Evolutionary conservation across 768 basidiomycete species (phyloP).

Genomic region (Scleroderma citrinum): DNA sequence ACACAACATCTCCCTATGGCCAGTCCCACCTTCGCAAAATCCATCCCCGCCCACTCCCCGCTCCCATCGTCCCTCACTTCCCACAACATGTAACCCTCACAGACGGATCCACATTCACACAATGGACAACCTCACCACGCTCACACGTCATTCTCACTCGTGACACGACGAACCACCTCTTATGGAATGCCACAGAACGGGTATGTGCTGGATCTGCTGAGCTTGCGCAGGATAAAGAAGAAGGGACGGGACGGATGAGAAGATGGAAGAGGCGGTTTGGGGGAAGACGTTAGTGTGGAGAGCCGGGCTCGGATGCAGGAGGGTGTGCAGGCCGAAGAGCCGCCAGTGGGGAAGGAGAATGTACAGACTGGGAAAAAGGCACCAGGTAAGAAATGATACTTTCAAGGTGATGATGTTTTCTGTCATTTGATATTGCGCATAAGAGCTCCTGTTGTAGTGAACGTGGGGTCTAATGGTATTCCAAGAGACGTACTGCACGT

Average conservation of each 20-base stretch:
- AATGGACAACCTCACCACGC: constrained; percentile 85
- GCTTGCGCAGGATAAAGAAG: constrained; percentile 55
- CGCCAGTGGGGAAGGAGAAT: constrained; percentile 10
- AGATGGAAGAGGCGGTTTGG: constrained; percentile 75
- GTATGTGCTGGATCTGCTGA: constrained; percentile 42
- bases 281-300: constrained; percentile 36
- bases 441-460: too few relatives aligned
- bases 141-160: constrained; percentile 72
- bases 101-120: constrained; percentile 83
- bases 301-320: constrained; percentile 25
- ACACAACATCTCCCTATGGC: constrained; percentile 77
- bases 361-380: neutral
- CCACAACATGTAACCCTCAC: constrained; percentile 81
- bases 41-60: constrained; percentile 61
- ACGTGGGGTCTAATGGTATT: too few relatives aligned
- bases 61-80: constrained; percentile 81
- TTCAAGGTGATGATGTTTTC: too few relatives aligned
- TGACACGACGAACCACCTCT: constrained; percentile 83
- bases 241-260: constrained; percentile 70
- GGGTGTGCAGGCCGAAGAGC: constrained; percentile 23
- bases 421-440: too few relatives aligned
- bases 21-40: constrained; percentile 79
- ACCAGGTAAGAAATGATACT: neutral
- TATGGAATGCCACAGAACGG: constrained; percentile 70
- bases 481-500: too few relatives aligned